phyloP scores from a whole-genome alignment of 2,329 filamentous ascomycete genomes.

The Ceratocystis smalleyi region DNA sequence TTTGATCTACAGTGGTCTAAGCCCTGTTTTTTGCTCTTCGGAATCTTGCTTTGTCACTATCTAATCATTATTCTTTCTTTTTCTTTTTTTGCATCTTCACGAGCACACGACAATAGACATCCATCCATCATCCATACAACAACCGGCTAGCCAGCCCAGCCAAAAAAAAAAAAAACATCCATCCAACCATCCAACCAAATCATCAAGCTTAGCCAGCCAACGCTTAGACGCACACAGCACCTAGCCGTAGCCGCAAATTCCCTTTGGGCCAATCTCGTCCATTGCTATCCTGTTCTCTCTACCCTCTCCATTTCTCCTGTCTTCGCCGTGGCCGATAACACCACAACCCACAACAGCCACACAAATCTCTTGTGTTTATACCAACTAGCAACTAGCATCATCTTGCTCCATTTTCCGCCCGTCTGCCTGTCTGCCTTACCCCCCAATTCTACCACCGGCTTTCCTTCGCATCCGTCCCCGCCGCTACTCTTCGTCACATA shows the following conservation, averaged over 20 bases:
- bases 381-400: no score
- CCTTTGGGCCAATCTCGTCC: not conserved
- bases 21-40: conserved; percentile 5
- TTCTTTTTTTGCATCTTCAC: conserved; percentile 2
- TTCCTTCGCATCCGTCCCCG: conserved; percentile 18
- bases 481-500: not conserved
- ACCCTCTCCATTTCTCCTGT: not conserved
- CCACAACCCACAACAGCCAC: no score
- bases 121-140: not conserved
- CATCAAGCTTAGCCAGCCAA: not conserved
- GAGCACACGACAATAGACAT: not conserved
- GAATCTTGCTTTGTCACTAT: not conserved
- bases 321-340: no score
- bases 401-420: not conserved
- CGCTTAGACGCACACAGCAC: not conserved
- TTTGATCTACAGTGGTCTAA: conserved; percentile 7
- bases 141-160: not conserved
- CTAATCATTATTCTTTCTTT: not conserved
- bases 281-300: not conserved
- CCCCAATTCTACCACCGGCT: conserved; percentile 17
- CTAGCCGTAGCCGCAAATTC: not conserved
- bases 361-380: no score
- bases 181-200: not conserved
- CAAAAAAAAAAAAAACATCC: not conserved
- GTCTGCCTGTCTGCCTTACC: not conserved